Evolutionary conservation across 192 early-diverging fungal genomes (phyloP).

Genomic region (Umbelopsis sp.): DNA sequence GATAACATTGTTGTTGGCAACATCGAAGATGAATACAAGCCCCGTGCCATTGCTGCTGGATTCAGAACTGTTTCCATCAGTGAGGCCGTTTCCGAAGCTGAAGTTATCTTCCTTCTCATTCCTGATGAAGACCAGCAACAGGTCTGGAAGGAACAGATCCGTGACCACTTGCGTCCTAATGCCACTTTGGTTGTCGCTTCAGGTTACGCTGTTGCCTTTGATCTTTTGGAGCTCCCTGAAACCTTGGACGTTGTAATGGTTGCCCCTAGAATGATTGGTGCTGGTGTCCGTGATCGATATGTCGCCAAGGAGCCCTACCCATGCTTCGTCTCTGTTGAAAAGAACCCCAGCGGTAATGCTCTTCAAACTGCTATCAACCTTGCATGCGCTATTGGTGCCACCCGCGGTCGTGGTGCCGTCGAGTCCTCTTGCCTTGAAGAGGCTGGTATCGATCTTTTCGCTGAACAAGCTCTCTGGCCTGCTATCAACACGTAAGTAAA

Average conservation of each 20-base stretch:
- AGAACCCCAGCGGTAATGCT: background rate
- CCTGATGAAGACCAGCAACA: constrained; percentile 26
- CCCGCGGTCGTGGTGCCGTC: constrained; percentile 21
- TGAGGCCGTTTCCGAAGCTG: constrained; percentile 6
- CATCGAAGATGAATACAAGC: constrained; percentile 26
- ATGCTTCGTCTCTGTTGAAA: constrained; percentile 25
- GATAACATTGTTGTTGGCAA: constrained; percentile 21
- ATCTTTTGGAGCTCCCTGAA: constrained; percentile 23
- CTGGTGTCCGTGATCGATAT: constrained; percentile 27
- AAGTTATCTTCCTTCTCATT: constrained; percentile 22
- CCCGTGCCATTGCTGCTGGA: constrained; percentile 7
- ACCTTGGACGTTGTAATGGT: constrained; percentile 26
- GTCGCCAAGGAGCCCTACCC: constrained; percentile 23
- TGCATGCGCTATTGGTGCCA: constrained; percentile 13
- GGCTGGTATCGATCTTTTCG: constrained; percentile 21
- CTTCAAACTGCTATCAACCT: constrained; percentile 10
- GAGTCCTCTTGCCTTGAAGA: constrained; percentile 21
- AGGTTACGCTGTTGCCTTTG: constrained; percentile 22
- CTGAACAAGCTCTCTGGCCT: constrained; percentile 25
- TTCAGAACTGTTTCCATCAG: constrained; percentile 14
- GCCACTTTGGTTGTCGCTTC: constrained; percentile 23
- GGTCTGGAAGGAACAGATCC: constrained; percentile 19
- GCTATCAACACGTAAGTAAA: constrained; percentile 21
- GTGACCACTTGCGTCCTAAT: constrained; percentile 5
- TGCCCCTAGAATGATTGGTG: constrained; percentile 26